phyloP scores from a whole-genome alignment of 1,139 yeast species.

The Candida freyschussii region DNA sequence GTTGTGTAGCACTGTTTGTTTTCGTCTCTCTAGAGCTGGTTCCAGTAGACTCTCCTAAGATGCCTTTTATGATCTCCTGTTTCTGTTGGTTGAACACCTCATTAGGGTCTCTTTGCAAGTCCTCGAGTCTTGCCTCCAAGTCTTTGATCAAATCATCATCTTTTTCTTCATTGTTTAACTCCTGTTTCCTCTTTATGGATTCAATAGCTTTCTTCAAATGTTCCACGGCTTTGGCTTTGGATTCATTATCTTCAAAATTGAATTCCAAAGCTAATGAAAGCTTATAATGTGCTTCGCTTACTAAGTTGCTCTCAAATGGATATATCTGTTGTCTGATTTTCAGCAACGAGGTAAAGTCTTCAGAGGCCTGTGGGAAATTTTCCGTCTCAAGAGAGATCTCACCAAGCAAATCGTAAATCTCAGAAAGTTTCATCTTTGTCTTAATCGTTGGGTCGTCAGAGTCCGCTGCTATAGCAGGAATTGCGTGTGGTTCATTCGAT shows the following conservation, averaged over 20 bases:
- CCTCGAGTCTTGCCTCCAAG: conserved; percentile 37
- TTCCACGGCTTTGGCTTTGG: conserved; percentile 45
- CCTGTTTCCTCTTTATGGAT: conserved; percentile 39
- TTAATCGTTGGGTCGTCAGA: conserved; percentile 33
- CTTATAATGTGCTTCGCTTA: conserved; percentile 81
- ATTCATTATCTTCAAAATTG: conserved; percentile 46
- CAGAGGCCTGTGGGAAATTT: conserved; percentile 71
- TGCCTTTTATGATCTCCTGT: conserved; percentile 54
- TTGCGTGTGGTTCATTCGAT: conserved; percentile 5
- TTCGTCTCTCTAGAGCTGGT: conserved; percentile 18
- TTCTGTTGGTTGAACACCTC: conserved; percentile 52
- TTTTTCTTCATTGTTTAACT: conserved; percentile 20
- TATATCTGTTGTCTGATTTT: conserved; percentile 48
- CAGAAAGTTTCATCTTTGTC: conserved; percentile 55
- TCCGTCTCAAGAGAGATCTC: conserved; percentile 87
- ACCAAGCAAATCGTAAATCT: conserved; percentile 75
- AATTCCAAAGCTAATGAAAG: conserved; percentile 77
- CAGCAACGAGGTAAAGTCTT: conserved; percentile 57
- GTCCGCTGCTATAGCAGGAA: conserved; percentile 12
- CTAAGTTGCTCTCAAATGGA: conserved; percentile 46
- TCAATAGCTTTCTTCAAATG: conserved; percentile 59
- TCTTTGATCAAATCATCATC: conserved; percentile 27
- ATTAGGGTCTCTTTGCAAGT: conserved; percentile 48
- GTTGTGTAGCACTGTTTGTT: conserved; percentile 3
- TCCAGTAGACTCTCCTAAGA: conserved; percentile 48